phyloP scores from a whole-genome alignment of 768 basidiomycete genomes.

The Fomitopsis serialis region DNA sequence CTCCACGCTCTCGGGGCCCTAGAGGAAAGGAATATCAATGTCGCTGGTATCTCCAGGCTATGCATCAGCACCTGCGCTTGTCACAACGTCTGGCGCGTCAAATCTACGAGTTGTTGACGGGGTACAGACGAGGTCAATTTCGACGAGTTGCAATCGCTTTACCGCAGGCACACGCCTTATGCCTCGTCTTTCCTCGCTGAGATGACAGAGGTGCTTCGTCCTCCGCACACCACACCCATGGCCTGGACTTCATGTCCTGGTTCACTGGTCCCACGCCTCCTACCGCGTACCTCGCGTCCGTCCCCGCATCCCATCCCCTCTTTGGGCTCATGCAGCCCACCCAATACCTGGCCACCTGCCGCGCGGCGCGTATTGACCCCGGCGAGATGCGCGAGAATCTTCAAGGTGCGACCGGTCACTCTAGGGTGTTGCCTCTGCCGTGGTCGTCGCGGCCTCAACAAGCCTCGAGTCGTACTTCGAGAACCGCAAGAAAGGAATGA shows the following conservation, averaged over 20 bases:
- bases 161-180: constrained; percentile 88
- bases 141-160: constrained; percentile 88
- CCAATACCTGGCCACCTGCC: constrained; percentile 83
- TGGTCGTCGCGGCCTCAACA: constrained; percentile 76
- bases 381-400: constrained; percentile 74
- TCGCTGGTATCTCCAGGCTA: constrained; percentile 52
- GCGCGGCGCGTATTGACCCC: constrained; percentile 69
- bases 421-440: constrained; percentile 97
- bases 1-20: constrained; percentile 70
- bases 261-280: constrained; percentile 65
- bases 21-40: constrained; percentile 50
- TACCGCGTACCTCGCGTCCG: constrained; percentile 81
- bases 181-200: constrained; percentile 64
- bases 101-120: constrained; percentile 93
- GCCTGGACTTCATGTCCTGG: constrained; percentile 83
- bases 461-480: constrained; percentile 67
- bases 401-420: constrained; percentile 91
- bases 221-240: constrained; percentile 71
- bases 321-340: constrained; percentile 95
- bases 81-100: constrained; percentile 61
- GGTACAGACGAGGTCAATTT: constrained; percentile 98
- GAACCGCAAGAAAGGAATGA: constrained; percentile 80
- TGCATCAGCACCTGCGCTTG: constrained; percentile 60
- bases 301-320: constrained; percentile 91
- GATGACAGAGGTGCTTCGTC: constrained; percentile 64